Evolutionary conservation across 2,329 filamentous ascomycete species (phyloP).

Genomic region (Alternaria sp.): DNA sequence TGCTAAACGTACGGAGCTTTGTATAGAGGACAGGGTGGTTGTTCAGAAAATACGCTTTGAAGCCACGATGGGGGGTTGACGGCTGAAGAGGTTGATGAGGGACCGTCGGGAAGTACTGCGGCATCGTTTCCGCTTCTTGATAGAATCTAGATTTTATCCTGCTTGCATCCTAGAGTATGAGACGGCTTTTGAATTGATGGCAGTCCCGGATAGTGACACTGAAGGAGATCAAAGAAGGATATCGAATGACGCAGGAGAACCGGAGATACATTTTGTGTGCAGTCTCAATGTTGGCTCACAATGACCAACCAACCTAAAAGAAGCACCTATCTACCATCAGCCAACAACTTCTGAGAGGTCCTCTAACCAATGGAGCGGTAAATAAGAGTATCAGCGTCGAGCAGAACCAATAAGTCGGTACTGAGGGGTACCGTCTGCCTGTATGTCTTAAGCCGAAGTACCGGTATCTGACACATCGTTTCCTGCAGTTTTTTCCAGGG

Average conservation of each 20-base stretch:
- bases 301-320: neutral
- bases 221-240: neutral
- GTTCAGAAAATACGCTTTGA: conserved; percentile 3
- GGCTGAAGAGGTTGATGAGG: neutral
- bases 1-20: conserved; percentile 5
- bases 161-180: neutral
- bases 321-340: neutral
- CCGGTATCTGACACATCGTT: neutral
- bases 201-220: neutral
- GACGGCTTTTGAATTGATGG: neutral
- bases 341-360: neutral
- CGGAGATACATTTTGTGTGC: neutral
- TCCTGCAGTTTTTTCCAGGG: neutral
- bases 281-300: neutral
- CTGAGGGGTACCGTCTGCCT: neutral
- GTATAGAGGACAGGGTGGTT: conserved; percentile 1
- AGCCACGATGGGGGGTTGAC: neutral
- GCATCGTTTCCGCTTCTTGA: neutral
- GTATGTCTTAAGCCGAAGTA: neutral
- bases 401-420: neutral
- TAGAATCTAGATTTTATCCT: neutral
- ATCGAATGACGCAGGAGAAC: neutral
- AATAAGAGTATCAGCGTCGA: neutral
- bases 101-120: neutral
- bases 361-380: neutral